Percentiles rank a stretch among this genome's conserved stretches.
phyloP scores from a whole-genome alignment of 768 basidiomycete genomes.

The Podaxis sp. region DNA sequence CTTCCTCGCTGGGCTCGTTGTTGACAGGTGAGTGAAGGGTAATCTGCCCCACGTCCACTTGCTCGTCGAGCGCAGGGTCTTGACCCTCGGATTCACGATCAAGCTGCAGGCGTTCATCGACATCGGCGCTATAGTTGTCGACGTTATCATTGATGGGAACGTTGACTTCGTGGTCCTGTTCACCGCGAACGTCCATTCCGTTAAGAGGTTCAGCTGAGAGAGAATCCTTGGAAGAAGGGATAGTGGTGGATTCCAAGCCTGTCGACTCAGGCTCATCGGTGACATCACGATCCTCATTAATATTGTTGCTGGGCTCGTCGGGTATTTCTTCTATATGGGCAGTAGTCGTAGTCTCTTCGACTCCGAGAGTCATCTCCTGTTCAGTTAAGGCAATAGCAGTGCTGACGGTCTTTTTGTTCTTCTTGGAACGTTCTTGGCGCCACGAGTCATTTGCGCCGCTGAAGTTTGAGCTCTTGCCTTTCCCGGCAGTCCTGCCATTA shows the following conservation, averaged over 20 bases:
- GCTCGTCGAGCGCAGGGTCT: neutral
- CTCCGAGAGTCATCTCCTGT: constrained; percentile 4
- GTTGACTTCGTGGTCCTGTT: neutral
- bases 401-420: neutral
- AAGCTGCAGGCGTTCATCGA: neutral
- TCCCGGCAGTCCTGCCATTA: neutral
- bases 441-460: too few relatives aligned
- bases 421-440: neutral
- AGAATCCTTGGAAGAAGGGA: neutral
- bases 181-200: neutral
- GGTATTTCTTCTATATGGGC: neutral
- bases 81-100: neutral
- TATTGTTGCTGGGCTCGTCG: neutral
- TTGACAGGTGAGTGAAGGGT: neutral
- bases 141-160: neutral
- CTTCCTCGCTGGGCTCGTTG: neutral
- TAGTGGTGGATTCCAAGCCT: neutral
- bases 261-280: neutral
- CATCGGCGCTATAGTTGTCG: neutral
- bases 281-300: neutral
- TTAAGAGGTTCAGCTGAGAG: neutral
- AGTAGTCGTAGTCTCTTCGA: neutral
- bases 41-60: neutral
- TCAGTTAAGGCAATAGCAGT: neutral
- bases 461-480: neutral